Evolutionary conservation across 768 basidiomycete species (phyloP).

Genomic region (Leccinum uliginosum): DNA sequence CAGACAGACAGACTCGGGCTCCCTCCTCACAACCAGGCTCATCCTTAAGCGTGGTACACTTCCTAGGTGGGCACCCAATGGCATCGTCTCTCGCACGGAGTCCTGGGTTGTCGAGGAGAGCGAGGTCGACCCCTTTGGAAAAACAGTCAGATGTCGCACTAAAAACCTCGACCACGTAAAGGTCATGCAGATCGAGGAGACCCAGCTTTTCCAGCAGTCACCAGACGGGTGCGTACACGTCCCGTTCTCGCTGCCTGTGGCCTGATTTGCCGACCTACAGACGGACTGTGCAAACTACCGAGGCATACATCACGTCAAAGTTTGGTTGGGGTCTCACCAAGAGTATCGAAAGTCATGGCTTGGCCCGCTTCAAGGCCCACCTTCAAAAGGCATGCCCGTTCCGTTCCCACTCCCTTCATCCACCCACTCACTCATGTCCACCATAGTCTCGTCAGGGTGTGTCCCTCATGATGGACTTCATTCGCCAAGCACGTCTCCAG

Average conservation of each 20-base stretch:
- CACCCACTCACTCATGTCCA: background rate
- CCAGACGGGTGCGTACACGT: slow-evolving; percentile 56
- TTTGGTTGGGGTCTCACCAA: slow-evolving; percentile 90
- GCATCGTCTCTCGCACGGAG: slow-evolving; percentile 79
- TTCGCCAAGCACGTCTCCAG: slow-evolving; percentile 72
- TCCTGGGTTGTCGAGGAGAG: slow-evolving; percentile 95
- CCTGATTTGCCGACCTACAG: slow-evolving; percentile 32
- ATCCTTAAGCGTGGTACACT: slow-evolving; percentile 90
- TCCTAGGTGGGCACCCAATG: slow-evolving; percentile 86
- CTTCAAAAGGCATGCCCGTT: slow-evolving; percentile 66
- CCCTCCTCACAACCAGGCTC: slow-evolving; percentile 81
- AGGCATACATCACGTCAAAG: slow-evolving; percentile 81
- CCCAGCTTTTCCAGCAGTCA: slow-evolving; percentile 64
- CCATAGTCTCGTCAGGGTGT: slow-evolving; percentile 82
- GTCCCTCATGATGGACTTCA: slow-evolving; percentile 68
- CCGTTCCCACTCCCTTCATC: background rate
- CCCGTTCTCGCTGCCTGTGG: slow-evolving; percentile 2
- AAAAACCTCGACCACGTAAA: slow-evolving; percentile 93
- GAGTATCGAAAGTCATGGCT: slow-evolving; percentile 80
- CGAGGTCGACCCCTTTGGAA: slow-evolving; percentile 82
- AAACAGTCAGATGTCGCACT: slow-evolving; percentile 72
- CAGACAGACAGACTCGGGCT: slow-evolving; percentile 63
- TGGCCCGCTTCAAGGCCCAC: slow-evolving; percentile 82
- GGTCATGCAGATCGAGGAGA: slow-evolving; percentile 89
- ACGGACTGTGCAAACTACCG: slow-evolving; percentile 80